Percentiles rank a stretch among this genome's conserved stretches.
Evolutionary conservation across 805 yeast species (phyloP).

Genomic region (Priceomyces melissophilus): DNA sequence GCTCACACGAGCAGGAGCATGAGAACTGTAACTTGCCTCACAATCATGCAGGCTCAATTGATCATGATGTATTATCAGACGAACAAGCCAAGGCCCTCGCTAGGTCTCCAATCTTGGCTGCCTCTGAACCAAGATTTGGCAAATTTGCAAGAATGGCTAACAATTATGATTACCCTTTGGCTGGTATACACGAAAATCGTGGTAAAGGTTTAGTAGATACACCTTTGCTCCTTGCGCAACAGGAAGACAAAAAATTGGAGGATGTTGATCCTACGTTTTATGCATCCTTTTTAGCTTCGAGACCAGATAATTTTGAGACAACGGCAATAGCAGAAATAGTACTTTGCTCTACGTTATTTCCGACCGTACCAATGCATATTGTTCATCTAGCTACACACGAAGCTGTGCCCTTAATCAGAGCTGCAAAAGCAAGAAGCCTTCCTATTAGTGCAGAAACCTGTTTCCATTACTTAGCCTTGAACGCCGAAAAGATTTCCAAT

Average conservation of each 20-base stretch:
- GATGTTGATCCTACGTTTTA: slow-evolving; percentile 61
- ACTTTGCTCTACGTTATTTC: slow-evolving; percentile 53
- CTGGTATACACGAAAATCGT: slow-evolving; percentile 16
- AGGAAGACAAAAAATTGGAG: slow-evolving; percentile 36
- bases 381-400: slow-evolving; percentile 87
- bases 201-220: slow-evolving; percentile 13
- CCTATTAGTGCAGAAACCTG: slow-evolving; percentile 89
- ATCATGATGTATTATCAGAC: slow-evolving; percentile 39
- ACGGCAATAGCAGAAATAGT: slow-evolving; percentile 77
- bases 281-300: slow-evolving; percentile 69
- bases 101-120: slow-evolving; percentile 51
- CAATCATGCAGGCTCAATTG: slow-evolving; percentile 30
- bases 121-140: slow-evolving; percentile 60
- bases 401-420: slow-evolving; percentile 68
- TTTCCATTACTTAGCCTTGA: slow-evolving; percentile 80
- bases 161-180: slow-evolving; percentile 17
- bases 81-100: slow-evolving; percentile 54
- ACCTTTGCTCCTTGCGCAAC: slow-evolving; percentile 44
- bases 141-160: slow-evolving; percentile 39
- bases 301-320: slow-evolving; percentile 87
- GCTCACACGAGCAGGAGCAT: slow-evolving; percentile 20
- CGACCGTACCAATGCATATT: slow-evolving; percentile 72
- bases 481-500: slow-evolving; percentile 73
- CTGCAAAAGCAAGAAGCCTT: slow-evolving; percentile 57
- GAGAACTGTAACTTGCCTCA: slow-evolving; percentile 31